phyloP scores from a whole-genome alignment of 257 asterid species.

The Dorcoceras hygrometricum region DNA sequence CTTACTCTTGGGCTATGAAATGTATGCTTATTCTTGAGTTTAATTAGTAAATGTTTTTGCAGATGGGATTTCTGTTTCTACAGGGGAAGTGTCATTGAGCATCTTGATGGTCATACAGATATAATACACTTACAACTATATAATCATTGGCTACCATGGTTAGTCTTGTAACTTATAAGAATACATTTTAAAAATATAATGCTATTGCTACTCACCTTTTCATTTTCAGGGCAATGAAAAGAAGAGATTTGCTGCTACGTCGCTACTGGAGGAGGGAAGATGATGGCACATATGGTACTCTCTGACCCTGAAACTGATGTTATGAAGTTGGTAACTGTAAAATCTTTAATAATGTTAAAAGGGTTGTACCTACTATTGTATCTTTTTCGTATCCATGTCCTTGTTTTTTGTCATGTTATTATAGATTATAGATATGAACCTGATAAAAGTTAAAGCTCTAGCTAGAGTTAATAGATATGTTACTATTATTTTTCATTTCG shows the following conservation, averaged over 20 bases:
- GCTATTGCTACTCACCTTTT: conserved; percentile 21
- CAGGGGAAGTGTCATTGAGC: conserved; percentile 80
- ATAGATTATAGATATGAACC: background rate
- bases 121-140: conserved; percentile 68
- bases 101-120: conserved; percentile 86
- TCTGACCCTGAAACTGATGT: background rate
- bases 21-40: conserved; percentile 1
- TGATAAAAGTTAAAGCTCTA: background rate
- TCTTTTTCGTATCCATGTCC: background rate
- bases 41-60: conserved; percentile 25
- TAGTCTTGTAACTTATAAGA: conserved; percentile 25
- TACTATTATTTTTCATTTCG: background rate
- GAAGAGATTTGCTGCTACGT: conserved; percentile 74
- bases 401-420: background rate
- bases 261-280: conserved; percentile 99
- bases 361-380: background rate
- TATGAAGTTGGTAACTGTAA: background rate
- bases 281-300: conserved; percentile 85
- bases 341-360: too few species aligned
- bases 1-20: background rate
- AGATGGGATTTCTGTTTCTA: conserved; percentile 91
- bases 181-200: conserved; percentile 10
- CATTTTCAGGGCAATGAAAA: conserved; percentile 70
- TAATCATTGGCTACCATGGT: conserved; percentile 94
- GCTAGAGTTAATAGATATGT: background rate